phyloP scores from a whole-genome alignment of 2,329 filamentous ascomycete species.

The Pestalotiopsis sp. region DNA sequence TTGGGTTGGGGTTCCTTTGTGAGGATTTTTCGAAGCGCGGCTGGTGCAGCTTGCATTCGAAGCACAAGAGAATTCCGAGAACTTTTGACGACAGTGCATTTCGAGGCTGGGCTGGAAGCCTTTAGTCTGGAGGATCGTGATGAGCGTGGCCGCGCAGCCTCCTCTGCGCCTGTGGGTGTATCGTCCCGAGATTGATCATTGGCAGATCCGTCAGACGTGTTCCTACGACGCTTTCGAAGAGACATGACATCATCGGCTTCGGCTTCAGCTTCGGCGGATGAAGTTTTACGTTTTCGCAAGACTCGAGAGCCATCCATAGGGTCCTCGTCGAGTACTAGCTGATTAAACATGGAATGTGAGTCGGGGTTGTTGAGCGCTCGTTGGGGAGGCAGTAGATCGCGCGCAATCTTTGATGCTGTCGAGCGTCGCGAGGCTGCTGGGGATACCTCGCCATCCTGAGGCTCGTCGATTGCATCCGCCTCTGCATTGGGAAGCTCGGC shows the following conservation, averaged over 20 bases:
- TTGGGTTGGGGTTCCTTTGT: constrained; percentile 58
- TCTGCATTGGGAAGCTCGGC: constrained; percentile 27
- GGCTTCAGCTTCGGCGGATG: constrained; percentile 66
- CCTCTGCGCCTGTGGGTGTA: constrained; percentile 33
- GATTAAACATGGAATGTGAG: constrained; percentile 78
- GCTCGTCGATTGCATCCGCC: constrained; percentile 30
- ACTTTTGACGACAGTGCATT: constrained; percentile 43
- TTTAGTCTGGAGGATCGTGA: constrained; percentile 64
- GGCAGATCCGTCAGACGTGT: constrained; percentile 44
- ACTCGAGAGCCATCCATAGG: constrained; percentile 75
- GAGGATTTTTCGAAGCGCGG: constrained; percentile 62
- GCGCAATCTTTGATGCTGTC: constrained; percentile 66
- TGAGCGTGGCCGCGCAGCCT: constrained; percentile 39
- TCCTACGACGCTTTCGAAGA: constrained; percentile 55
- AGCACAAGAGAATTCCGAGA: constrained; percentile 52
- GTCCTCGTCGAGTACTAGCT: constrained; percentile 71
- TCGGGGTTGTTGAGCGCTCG: constrained; percentile 65
- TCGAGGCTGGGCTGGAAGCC: constrained; percentile 36
- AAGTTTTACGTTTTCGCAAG: constrained; percentile 82
- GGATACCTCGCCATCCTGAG: constrained; percentile 33
- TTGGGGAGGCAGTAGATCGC: constrained; percentile 72
- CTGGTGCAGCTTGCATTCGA: constrained; percentile 57
- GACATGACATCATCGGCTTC: constrained; percentile 54
- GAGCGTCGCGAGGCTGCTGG: constrained; percentile 49
- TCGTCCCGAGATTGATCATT: constrained; percentile 34